A percentile compares a stretch with the other conserved stretches of the same genome.
Conservation (phyloP, 148 eudicot genomes). For the Dianthus caryophyllus region DNA sequence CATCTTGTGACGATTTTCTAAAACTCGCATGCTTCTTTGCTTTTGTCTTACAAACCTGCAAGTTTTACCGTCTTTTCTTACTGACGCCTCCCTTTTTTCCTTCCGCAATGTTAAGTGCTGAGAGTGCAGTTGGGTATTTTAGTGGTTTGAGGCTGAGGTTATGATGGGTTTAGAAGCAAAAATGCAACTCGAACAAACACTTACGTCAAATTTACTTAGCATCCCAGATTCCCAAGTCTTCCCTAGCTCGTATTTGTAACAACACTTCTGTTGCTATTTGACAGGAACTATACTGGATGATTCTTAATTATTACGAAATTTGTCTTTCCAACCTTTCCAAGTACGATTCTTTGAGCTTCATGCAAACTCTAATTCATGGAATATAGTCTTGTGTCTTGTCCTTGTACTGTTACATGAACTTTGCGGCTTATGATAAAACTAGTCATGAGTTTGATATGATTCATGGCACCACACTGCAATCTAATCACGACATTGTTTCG, state of each 20-base stretch:
- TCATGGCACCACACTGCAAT: no score
- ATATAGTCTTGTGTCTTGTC: background rate
- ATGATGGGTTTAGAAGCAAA: background rate
- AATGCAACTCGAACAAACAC: background rate
- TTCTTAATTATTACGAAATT: conserved; percentile 13
- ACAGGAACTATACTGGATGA: conserved; percentile 19
- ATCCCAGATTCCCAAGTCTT: background rate
- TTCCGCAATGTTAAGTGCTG: background rate
- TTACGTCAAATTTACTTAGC: background rate
- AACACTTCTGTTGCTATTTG: conserved; percentile 10
- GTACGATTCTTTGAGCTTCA: conserved; percentile 18
- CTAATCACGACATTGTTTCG: no score
- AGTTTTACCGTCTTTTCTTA: background rate
- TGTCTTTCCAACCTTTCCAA: conserved; percentile 13
- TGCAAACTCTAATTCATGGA: conserved; percentile 7
- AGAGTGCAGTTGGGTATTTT: background rate
- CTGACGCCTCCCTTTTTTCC: background rate
- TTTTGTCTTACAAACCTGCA: background rate
- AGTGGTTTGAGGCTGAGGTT: background rate
- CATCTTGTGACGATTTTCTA: background rate
- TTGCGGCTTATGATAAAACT: background rate
- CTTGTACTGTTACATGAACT: background rate
- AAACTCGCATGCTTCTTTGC: background rate
- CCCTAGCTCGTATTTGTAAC: conserved; percentile 5
- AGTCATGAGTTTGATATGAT: background rate